A percentile compares a stretch with the other conserved stretches of the same genome.
Evolutionary conservation across 1,284 basidiomycete genomes (phyloP).

Genomic region (Moesziomyces aphidis): DNA sequence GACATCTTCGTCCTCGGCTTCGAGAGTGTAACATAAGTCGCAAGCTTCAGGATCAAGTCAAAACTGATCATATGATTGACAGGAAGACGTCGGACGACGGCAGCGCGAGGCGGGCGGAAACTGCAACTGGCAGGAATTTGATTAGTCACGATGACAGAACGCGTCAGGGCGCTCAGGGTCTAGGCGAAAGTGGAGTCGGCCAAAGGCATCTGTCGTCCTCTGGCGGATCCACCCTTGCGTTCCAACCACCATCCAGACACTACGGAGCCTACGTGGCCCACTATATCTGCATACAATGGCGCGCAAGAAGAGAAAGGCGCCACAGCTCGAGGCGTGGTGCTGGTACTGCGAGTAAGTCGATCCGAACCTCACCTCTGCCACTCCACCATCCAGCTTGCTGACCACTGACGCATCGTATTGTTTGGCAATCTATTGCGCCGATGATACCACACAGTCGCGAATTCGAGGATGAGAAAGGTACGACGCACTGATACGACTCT

Average conservation of each 20-base stretch:
- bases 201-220: neutral
- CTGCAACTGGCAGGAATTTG: neutral
- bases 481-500: neutral
- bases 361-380: neutral
- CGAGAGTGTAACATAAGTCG: too few relatives aligned
- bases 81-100: too few relatives aligned
- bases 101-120: too few relatives aligned
- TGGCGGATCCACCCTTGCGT: neutral
- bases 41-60: too few relatives aligned
- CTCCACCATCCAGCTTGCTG: neutral
- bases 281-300: slow-evolving; percentile 47
- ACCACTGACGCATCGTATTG: slow-evolving; percentile 3
- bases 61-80: too few relatives aligned
- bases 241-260: slow-evolving; percentile 5
- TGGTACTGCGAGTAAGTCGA: slow-evolving; percentile 95
- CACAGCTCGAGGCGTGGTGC: slow-evolving; percentile 78
- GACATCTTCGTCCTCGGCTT: too few relatives aligned
- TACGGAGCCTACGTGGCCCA: neutral
- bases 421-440: neutral
- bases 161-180: slow-evolving; percentile 7
- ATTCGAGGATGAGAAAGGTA: slow-evolving; percentile 67
- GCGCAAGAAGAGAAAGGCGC: slow-evolving; percentile 66
- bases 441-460: slow-evolving; percentile 52
- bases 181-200: slow-evolving; percentile 15
- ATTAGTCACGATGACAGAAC: neutral